Percentiles rank a stretch among this genome's conserved stretches.
Evolutionary conservation across 208 protist species (phyloP).

Genomic region (Acanthamoeba triangularis): DNA sequence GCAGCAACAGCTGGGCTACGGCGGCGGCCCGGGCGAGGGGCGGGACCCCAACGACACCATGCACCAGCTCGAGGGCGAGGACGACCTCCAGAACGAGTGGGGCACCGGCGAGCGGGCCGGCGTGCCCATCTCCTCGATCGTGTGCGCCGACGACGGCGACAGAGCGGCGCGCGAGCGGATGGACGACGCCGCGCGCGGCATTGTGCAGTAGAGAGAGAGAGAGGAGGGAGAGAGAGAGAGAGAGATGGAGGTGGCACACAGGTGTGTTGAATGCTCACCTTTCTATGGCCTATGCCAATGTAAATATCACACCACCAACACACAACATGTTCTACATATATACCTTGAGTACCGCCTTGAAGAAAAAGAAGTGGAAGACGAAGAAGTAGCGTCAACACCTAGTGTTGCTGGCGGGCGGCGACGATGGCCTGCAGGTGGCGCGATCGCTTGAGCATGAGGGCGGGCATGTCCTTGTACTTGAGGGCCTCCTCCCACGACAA

Average conservation of each 20-base stretch:
- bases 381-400: neutral
- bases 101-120: neutral
- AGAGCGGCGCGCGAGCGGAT: neutral
- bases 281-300: constrained; percentile 15
- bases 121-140: neutral
- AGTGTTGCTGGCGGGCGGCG: neutral
- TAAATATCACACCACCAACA: neutral
- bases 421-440: constrained; percentile 25
- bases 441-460: constrained; percentile 5
- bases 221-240: neutral
- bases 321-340: no score
- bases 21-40: neutral
- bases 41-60: neutral
- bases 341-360: no score
- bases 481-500: constrained; percentile 62
- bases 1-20: constrained; percentile 36
- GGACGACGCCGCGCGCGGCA: neutral
- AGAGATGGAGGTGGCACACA: neutral
- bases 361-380: no score
- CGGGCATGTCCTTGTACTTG: constrained; percentile 40
- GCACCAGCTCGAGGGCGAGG: constrained; percentile 31
- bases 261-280: neutral
- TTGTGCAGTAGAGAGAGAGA: neutral
- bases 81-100: neutral
- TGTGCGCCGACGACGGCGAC: neutral